A percentile compares a stretch with the other conserved stretches of the same genome.
Conservation (phyloP, 305 asterid genomes). For the Nicotiana rustica region DNA sequence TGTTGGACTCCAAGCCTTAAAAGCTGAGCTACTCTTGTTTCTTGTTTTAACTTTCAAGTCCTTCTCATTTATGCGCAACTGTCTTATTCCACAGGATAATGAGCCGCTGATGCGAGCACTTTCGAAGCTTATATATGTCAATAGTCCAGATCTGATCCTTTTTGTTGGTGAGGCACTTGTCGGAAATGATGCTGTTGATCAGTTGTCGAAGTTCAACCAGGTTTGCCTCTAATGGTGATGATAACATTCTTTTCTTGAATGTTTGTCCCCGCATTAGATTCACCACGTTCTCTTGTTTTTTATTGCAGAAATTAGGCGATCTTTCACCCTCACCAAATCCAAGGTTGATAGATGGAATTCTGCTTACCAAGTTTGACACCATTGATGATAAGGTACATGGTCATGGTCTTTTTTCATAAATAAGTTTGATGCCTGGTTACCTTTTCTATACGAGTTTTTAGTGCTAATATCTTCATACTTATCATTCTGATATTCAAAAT, state of each 20-base stretch:
- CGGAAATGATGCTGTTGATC: constrained; percentile 97
- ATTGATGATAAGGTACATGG: constrained; percentile 89
- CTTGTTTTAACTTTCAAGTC: not conserved
- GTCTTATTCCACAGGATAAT: constrained; percentile 67
- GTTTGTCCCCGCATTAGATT: not conserved
- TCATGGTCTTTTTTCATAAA: not conserved
- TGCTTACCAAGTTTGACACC: constrained; percentile 93
- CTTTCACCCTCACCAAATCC: constrained; percentile 87
- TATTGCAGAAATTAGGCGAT: constrained; percentile 83
- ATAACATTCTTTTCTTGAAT: not conserved
- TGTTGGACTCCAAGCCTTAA: not conserved
- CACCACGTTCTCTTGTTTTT: constrained; percentile 17
- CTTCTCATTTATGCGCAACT: constrained; percentile 2
- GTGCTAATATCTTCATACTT: not conserved
- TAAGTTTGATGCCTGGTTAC: not conserved
- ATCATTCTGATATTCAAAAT: constrained; percentile 17
- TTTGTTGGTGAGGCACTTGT: constrained; percentile 99
- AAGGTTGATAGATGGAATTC: constrained; percentile 90
- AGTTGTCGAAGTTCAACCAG: constrained; percentile 91
- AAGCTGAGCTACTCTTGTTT: not conserved
- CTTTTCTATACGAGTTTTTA: not conserved
- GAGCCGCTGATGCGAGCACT: constrained; percentile 98
- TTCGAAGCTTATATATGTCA: constrained; percentile 84
- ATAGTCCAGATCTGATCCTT: constrained; percentile 84
- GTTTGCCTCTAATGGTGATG: constrained; percentile 40